Percentiles rank a stretch among this genome's conserved stretches.
phyloP scores from a whole-genome alignment of 768 basidiomycete genomes.

The Russula abietina region DNA sequence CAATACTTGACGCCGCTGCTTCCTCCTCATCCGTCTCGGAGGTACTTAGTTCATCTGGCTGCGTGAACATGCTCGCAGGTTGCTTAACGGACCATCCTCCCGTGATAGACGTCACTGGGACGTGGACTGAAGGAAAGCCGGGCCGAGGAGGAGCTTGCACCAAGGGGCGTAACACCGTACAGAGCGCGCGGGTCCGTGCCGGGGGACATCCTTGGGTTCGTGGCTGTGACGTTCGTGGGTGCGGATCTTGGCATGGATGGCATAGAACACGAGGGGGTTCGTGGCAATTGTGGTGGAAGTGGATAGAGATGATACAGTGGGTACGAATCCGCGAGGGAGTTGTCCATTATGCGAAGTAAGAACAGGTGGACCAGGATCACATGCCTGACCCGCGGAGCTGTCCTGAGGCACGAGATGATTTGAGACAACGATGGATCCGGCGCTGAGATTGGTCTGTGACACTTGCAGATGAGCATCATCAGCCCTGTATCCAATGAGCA shows the following conservation, averaged over 20 bases:
- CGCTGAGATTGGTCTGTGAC: slow-evolving; percentile 10
- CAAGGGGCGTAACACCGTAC: slow-evolving; percentile 16
- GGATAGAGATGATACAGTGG: slow-evolving; percentile 8
- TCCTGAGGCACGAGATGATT: background rate
- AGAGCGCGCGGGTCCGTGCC: background rate
- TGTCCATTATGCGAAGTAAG: slow-evolving; percentile 12
- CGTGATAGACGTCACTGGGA: slow-evolving; percentile 12
- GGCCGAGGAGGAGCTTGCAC: slow-evolving; percentile 15
- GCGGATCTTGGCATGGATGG: too few relatives aligned
- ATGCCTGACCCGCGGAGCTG: background rate
- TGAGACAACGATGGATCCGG: slow-evolving; percentile 2
- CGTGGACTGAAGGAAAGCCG: slow-evolving; percentile 6
- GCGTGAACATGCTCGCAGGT: slow-evolving; percentile 20
- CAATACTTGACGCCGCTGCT: slow-evolving; percentile 18
- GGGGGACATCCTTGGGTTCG: slow-evolving; percentile 7
- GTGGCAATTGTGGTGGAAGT: background rate
- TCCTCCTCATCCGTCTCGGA: slow-evolving; percentile 23
- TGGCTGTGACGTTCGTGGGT: background rate
- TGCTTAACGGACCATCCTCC: slow-evolving; percentile 17
- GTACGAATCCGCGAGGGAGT: slow-evolving; percentile 24
- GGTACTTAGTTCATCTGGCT: slow-evolving; percentile 11
- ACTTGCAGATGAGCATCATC: slow-evolving; percentile 17
- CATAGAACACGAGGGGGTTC: background rate
- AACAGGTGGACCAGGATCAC: background rate
- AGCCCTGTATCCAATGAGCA: too few relatives aligned